These are phyloP conservation scores for Auricularia auricula-judae DNA, from an alignment of 768 basidiomycete genomes.

Conservation along the genomic window DNA sequence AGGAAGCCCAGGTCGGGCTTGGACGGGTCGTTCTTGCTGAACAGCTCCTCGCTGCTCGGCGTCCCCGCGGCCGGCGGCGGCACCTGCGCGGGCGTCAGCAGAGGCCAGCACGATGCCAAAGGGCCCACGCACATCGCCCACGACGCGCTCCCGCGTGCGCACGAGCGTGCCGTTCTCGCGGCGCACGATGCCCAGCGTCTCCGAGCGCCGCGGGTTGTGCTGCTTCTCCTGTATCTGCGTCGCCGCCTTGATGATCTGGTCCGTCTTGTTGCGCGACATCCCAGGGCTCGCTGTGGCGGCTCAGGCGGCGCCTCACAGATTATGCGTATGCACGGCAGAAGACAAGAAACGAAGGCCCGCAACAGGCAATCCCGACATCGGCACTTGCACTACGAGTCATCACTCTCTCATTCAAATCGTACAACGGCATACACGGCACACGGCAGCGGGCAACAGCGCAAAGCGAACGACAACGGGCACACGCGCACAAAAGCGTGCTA, in stretches of 20 bases:
- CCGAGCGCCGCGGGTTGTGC: slow-evolving; percentile 85
- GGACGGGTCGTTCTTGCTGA: not conserved
- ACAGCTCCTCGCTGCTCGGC: not conserved
- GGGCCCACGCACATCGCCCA: slow-evolving; percentile 70
- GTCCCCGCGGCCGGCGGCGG: not conserved
- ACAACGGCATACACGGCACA: too few relatives aligned
- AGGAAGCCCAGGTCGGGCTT: slow-evolving; percentile 71
- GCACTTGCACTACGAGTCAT: too few relatives aligned
- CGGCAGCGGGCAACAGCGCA: too few relatives aligned
- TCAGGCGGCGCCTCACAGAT: too few relatives aligned
- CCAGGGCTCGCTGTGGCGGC: too few relatives aligned
- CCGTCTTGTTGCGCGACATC: not conserved
- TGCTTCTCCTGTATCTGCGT: slow-evolving; percentile 28
- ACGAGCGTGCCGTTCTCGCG: slow-evolving; percentile 18
- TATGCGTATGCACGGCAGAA: too few relatives aligned
- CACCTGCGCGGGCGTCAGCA: not conserved
- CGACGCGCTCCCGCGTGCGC: slow-evolving; percentile 87
- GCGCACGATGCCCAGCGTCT: not conserved
- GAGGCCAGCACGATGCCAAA: not conserved
- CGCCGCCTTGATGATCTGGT: slow-evolving; percentile 15
- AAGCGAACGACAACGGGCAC: too few relatives aligned
- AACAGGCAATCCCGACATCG: too few relatives aligned
- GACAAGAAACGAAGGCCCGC: too few relatives aligned
- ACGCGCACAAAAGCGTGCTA: too few relatives aligned
- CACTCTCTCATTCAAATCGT: too few relatives aligned